Evolutionary conservation across 352 stramenopile species (phyloP), one percentile per base, ranked within the genome.

Genomic region (Pythium sukuiense): DNA sequence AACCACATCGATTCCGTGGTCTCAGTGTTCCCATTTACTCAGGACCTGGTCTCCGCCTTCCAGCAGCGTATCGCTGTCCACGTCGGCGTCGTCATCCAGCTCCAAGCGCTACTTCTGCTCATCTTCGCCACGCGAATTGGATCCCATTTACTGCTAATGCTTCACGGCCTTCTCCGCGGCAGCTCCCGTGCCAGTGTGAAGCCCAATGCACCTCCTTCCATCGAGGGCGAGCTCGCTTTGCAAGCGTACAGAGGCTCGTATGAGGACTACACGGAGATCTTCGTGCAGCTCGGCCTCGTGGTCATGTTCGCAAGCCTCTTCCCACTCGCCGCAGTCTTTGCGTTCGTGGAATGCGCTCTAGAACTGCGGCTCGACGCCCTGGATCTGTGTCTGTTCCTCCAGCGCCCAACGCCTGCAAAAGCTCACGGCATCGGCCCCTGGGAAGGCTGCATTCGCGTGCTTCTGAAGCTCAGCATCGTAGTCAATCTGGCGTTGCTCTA

Each of bases 311-410:
- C 65, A 3, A 53, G 65, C n/a, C 27, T 67, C 12, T 67, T 72
- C 18, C 65, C 65, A 4, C 27, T 60, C 14, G 65, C 54, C 12
- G 53, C 65, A 14, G 26, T 60, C 30, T 37, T 72, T 13, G 58
- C 65, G 12, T 64, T 72, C 32, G 53, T 60, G 8, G 70, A 73
- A 52, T 71, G 61, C 41, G 66, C 67, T 33, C 65, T 74, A 3
- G 63, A 77, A 56, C 33, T 77, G 33, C 65, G 70, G 12, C 63
- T 77, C 45, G 70, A 77, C 39, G 70, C 70, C 16, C 59, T 72
- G 46, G 56, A 71, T 24, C 52, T 77, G 30, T 77, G 70, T 53
- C 62, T 67, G 4, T 72, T 63, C 27, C 49, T 67, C 14, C 65
- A 55, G 29, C 70, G 70, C 0, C 70, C 70, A 8, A 59, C 52